Base-by-base conservation (phyloP, 495 filamentous ascomycete genomes). In the Clavariopsis aquatica region DNA sequence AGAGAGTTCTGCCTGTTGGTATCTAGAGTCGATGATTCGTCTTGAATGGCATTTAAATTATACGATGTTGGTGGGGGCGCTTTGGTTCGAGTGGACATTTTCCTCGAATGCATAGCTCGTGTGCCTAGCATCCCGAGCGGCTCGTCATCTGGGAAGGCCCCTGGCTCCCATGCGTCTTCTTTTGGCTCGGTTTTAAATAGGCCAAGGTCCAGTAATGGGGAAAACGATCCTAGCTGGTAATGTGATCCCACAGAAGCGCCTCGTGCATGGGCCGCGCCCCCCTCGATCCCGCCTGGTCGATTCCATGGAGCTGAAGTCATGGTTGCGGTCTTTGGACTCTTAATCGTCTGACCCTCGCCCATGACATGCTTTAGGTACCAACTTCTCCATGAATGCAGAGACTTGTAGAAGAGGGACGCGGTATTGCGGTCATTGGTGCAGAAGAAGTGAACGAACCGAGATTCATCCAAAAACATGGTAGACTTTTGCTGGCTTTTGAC, bases 401-500 rank as follows among this genome's bases (percentile, higher is more conserved):
- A 79, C 29, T 79, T 76, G 71, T 89, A 87, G 79, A 90, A 96
- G 27, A 79, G 76, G 23, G 82, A 79, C 1, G 89, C 89, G 6
- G 88, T 73, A 1, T 78, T 69, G 15, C 80, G 78, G 65, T 96
- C 89, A 19, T 89, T 89, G 8, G 87, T 92, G 45, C 84, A 84
- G 76, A 98, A 96, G 74, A 92, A 96, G 65, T 98, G 93, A 12
- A 95, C 87, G 73, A 90, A 98, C 60, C 92, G 92, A 24, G 89
- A 85, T 0, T 87, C 89, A 34, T 86, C 87, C 36, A 90, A 72
- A 70, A 98, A 98, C 71, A 96, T 86, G 34, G 82, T 87, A 5
- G 88, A 87, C 69, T 95, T 96, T 72, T 98, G 88, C 74, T 96
- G 94, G 64, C 91, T 95, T 73, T 96, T 97, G 67, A 98, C 82